phyloP scores from a whole-genome alignment of 2,329 filamentous ascomycete genomes.

The Ophiostoma quercus region DNA sequence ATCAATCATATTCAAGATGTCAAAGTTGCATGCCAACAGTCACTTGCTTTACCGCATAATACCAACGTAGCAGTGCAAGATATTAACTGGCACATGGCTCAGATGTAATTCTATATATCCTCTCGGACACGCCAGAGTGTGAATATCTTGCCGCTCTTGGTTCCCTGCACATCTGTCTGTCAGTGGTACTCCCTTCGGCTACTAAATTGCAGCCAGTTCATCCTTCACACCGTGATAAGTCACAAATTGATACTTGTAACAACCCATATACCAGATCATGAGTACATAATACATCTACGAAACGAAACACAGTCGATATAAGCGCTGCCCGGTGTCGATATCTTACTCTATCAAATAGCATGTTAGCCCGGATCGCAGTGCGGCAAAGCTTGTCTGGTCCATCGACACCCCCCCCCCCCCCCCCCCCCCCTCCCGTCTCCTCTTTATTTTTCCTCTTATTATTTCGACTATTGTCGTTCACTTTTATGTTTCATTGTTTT shows the following conservation, averaged over 20 bases:
- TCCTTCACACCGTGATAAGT: background rate
- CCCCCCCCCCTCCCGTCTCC: background rate
- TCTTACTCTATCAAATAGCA: background rate
- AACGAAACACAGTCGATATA: constrained; percentile 3
- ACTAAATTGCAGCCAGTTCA: background rate
- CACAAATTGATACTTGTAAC: background rate
- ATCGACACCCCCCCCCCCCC: background rate
- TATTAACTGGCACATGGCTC: background rate
- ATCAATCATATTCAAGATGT: background rate
- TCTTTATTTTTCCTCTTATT: background rate
- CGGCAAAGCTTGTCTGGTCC: constrained; percentile 3
- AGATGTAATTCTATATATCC: background rate
- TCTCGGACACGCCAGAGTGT: background rate
- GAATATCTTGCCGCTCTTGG: background rate
- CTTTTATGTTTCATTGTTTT: constrained; percentile 1
- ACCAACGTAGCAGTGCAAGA: background rate
- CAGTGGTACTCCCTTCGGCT: background rate
- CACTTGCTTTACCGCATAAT: background rate
- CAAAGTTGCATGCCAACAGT: background rate
- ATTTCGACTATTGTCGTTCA: background rate
- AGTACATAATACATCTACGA: background rate
- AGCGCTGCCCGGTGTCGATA: constrained; percentile 3
- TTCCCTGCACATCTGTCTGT: background rate
- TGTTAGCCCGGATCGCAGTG: background rate
- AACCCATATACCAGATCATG: background rate